phyloP scores from a whole-genome alignment of 768 basidiomycete species.

The Scleroderma citrinum region DNA sequence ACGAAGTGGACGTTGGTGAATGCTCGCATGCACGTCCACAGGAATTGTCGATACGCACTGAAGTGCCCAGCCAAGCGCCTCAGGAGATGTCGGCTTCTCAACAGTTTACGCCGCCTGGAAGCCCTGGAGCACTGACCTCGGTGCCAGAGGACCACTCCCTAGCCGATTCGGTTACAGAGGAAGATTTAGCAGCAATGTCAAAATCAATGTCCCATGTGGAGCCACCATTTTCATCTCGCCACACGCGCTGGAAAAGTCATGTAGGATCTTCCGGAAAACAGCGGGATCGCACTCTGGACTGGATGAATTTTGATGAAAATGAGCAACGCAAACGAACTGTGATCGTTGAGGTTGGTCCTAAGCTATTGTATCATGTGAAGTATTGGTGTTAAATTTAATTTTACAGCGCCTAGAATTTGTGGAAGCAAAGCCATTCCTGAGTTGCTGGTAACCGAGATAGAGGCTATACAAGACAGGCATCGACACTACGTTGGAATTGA shows the following conservation, averaged over 20 bases:
- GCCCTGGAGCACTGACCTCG: slow-evolving; percentile 43
- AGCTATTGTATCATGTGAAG: not conserved
- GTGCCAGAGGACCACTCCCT: slow-evolving; percentile 52
- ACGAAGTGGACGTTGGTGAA: slow-evolving; percentile 62
- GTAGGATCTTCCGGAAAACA: slow-evolving; percentile 20
- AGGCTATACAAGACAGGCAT: not conserved
- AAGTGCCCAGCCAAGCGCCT: slow-evolving; percentile 10
- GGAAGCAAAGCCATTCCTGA: slow-evolving; percentile 60
- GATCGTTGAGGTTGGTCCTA: slow-evolving; percentile 59
- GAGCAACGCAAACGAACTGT: slow-evolving; percentile 51
- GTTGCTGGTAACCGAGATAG: slow-evolving; percentile 50
- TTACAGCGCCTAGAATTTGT: slow-evolving; percentile 68
- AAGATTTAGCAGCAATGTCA: slow-evolving; percentile 68
- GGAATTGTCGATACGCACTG: slow-evolving; percentile 26
- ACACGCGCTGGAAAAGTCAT: slow-evolving; percentile 32
- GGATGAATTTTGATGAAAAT: slow-evolving; percentile 36
- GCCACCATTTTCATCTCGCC: slow-evolving; percentile 34
- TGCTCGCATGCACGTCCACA: slow-evolving; percentile 22
- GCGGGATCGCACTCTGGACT: slow-evolving; percentile 35
- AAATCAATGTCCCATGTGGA: slow-evolving; percentile 73
- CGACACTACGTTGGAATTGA: not conserved
- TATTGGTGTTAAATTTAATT: not conserved
- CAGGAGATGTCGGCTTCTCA: slow-evolving; percentile 30
- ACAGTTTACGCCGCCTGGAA: slow-evolving; percentile 53
- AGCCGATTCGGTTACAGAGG: slow-evolving; percentile 56